Base-by-base conservation (phyloP, 257 asterid genomes). In the Primulina huaijiensis region DNA sequence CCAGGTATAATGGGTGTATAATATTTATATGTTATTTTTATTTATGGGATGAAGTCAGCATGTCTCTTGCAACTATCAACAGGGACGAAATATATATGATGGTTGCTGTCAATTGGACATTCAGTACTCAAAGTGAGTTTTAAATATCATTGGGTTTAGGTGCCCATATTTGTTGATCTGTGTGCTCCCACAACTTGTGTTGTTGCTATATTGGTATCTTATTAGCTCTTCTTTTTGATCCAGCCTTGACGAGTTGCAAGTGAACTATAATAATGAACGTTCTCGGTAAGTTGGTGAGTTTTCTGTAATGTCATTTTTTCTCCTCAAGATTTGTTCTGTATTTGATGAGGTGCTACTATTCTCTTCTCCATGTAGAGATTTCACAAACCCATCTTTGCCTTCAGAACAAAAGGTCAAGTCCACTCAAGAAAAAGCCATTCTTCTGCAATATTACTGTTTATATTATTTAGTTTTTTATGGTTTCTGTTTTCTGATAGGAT, bases 101-200 rank as follows among this genome's bases (percentile, higher is more conserved):
- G 99, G 99, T 57, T 94, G 99, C 87, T 94, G 97, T 78, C 97
- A 91, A 84, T 82, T 94, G 78, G 99, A 94, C 79, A 91, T 94
- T 79, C 99, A 94, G 88, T 94, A 85, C 81, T 94, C 99, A 35
- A 94, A 91, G 99, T 93, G 83, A 71, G 89, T 78, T 74, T 52
- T 60, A 50, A 64, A 21, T 31, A 37, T 21, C 50, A 65, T 9
- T 19, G 10, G 38, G n/a, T 37, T 63, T 68, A 25, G 66, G 3
- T 71, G 77, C 70, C 62, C 43, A 55, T 53, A 64, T 38, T 35
- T 33, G 33, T 29, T 33, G 14, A 66, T 40, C 2, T 73, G 30
- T 40, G 55, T 77, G 65, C 34, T 66, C 60, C 61, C 71, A 71
- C 66, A 55, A 58, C 12, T 60, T 60, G 71, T 25, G n/a, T 31